Evolutionary conservation across 495 filamentous ascomycete genomes (phyloP).

Genomic region (Pseudevernia furfuracea): DNA sequence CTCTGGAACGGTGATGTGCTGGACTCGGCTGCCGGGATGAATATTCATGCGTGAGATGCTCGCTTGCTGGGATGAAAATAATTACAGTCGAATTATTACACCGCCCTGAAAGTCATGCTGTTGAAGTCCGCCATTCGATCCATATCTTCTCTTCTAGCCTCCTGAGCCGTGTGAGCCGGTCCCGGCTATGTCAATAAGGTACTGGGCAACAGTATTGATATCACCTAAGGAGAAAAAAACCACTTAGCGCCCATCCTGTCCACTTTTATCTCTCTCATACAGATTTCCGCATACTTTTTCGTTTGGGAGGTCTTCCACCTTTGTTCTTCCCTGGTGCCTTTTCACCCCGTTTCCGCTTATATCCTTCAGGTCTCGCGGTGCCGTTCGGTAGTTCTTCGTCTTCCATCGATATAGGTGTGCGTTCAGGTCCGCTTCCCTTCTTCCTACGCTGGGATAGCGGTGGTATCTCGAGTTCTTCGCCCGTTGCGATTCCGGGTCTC

Average conservation of each 20-base stretch:
- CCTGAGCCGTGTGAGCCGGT: constrained; percentile 1
- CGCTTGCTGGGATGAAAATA: constrained; percentile 2
- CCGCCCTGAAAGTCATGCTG: background rate
- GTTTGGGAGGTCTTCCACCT: constrained; percentile 7
- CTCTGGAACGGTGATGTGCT: background rate
- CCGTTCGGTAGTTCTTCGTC: constrained; percentile 5
- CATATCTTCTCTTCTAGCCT: background rate
- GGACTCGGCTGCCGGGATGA: background rate
- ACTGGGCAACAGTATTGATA: constrained; percentile 16
- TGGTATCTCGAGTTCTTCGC: constrained; percentile 5
- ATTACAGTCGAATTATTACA: background rate
- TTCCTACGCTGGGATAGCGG: constrained; percentile 11
- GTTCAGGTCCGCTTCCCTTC: constrained; percentile 10
- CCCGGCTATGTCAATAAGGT: constrained; percentile 14
- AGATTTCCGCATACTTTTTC: constrained; percentile 21
- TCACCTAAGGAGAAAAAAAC: constrained; percentile 16
- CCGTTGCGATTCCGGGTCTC: background rate
- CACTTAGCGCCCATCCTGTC: constrained; percentile 18
- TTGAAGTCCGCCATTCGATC: background rate
- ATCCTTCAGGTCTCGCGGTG: background rate
- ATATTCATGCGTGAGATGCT: background rate
- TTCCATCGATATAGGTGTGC: constrained; percentile 19
- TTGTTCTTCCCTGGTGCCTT: constrained; percentile 8
- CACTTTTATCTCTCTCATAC: constrained; percentile 11
- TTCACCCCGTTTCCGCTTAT: constrained; percentile 9